A percentile compares a stretch with the other conserved stretches of the same genome.
Conservation (phyloP, 108 stramenopile genomes). For the Skeletonema tropicum region DNA sequence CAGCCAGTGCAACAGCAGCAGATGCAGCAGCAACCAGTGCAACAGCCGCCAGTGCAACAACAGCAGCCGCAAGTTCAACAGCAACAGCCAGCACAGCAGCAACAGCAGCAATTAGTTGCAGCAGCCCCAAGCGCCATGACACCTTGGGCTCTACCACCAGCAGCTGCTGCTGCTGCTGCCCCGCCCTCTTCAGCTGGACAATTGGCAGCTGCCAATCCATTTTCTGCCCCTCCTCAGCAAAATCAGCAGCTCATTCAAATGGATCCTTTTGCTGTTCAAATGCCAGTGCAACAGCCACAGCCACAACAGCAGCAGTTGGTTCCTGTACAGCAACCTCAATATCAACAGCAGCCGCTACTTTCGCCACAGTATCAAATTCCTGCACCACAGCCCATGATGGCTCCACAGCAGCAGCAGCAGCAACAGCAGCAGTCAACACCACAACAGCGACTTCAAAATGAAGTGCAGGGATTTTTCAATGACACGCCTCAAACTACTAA, state of each 20-base stretch:
- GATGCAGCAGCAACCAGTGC: background rate
- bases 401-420: background rate
- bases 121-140: background rate
- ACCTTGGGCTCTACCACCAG: background rate
- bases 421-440: slow-evolving; percentile 9
- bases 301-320: slow-evolving; percentile 25
- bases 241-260: background rate
- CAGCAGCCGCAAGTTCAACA: no score
- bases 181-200: background rate
- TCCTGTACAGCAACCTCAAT: slow-evolving; percentile 15
- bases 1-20: background rate
- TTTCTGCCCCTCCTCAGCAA: background rate
- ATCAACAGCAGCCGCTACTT: slow-evolving; percentile 38
- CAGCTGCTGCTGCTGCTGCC: background rate
- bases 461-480: slow-evolving; percentile 8
- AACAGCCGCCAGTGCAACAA: background rate
- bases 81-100: background rate
- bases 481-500: background rate
- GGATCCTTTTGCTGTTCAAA: slow-evolving; percentile 7
- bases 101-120: background rate
- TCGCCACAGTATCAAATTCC: slow-evolving; percentile 13
- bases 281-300: slow-evolving; percentile 22
- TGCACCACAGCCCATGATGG: background rate
- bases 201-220: background rate
- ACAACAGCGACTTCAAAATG: slow-evolving; percentile 8